Evolutionary conservation across 805 yeast genomes (phyloP).

Genomic region (Yarrowia sp.): DNA sequence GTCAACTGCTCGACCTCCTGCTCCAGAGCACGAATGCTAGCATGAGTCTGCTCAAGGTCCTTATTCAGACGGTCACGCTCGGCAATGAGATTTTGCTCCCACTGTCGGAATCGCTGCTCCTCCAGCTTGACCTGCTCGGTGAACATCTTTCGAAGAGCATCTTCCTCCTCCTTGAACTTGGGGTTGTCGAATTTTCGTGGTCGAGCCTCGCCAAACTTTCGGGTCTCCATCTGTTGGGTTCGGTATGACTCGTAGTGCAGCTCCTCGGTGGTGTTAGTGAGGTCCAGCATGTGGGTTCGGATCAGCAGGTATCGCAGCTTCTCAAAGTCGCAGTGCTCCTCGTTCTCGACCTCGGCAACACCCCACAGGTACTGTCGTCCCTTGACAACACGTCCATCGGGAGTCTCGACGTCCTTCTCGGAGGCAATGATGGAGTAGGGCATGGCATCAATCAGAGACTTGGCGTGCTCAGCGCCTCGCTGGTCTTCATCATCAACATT

Average conservation of each 20-base stretch:
- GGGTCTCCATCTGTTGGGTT: constrained; percentile 51
- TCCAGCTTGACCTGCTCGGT: constrained; percentile 96
- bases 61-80: constrained; percentile 92
- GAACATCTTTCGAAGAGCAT: constrained; percentile 86
- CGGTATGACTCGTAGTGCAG: constrained; percentile 69
- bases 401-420: constrained; percentile 46
- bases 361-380: constrained; percentile 90
- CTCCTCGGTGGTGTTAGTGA: constrained; percentile 71
- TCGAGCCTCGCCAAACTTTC: constrained; percentile 45
- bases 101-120: constrained; percentile 95
- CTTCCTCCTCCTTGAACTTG: constrained; percentile 94
- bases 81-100: constrained; percentile 95
- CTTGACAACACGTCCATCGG: constrained; percentile 52
- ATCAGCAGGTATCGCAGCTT: constrained; percentile 63
- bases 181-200: constrained; percentile 62
- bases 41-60: constrained; percentile 86
- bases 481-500: constrained; percentile 43
- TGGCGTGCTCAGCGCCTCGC: constrained; percentile 30
- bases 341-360: constrained; percentile 75
- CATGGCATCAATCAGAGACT: constrained; percentile 41
- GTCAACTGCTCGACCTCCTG: constrained; percentile 36
- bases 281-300: constrained; percentile 70
- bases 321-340: constrained; percentile 71
- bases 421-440: constrained; percentile 79
- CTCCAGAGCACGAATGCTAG: constrained; percentile 41